Evolutionary conservation across 1,284 basidiomycete species (phyloP).

Genomic region (Thelephora terrestris): DNA sequence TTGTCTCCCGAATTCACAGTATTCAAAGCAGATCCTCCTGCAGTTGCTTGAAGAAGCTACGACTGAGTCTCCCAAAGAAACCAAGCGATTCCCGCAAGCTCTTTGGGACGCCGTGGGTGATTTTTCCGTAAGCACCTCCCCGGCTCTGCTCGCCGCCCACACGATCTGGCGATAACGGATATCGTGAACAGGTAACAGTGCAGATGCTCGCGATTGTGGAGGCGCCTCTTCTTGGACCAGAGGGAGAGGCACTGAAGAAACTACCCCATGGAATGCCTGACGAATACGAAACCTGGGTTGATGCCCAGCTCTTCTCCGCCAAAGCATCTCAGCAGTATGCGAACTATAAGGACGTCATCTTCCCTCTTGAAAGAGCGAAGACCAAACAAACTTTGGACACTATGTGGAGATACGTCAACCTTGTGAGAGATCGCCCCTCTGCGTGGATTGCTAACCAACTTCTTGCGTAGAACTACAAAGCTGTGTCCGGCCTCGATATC

Average conservation of each 20-base stretch:
- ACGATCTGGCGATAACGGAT: not conserved
- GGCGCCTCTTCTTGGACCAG: slow-evolving; percentile 40
- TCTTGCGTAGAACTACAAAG: slow-evolving; percentile 44
- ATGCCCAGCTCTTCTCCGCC: slow-evolving; percentile 52
- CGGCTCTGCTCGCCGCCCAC: not conserved
- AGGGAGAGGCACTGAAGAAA: slow-evolving; percentile 40
- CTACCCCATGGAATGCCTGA: slow-evolving; percentile 40
- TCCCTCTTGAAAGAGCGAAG: slow-evolving; percentile 47
- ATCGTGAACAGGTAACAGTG: slow-evolving; percentile 38
- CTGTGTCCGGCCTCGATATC: slow-evolving; percentile 38
- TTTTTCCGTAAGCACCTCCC: slow-evolving; percentile 43
- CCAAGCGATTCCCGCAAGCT: slow-evolving; percentile 61
- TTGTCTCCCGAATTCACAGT: slow-evolving; percentile 55
- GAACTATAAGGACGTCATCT: slow-evolving; percentile 46
- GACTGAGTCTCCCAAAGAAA: slow-evolving; percentile 58
- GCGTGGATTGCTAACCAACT: not conserved
- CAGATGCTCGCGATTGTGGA: slow-evolving; percentile 56
- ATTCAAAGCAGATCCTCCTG: slow-evolving; percentile 53
- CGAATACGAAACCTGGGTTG: slow-evolving; percentile 50
- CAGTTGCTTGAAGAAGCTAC: slow-evolving; percentile 57
- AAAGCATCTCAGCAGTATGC: slow-evolving; percentile 39
- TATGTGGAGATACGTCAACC: slow-evolving; percentile 56
- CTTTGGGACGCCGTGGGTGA: slow-evolving; percentile 73
- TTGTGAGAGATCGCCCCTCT: slow-evolving; percentile 26
- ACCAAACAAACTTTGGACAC: slow-evolving; percentile 37